Evolutionary conservation across 768 basidiomycete species (phyloP), one percentile per base, ranked within the genome.

Genomic region (Phlebiopsis gigantea): DNA sequence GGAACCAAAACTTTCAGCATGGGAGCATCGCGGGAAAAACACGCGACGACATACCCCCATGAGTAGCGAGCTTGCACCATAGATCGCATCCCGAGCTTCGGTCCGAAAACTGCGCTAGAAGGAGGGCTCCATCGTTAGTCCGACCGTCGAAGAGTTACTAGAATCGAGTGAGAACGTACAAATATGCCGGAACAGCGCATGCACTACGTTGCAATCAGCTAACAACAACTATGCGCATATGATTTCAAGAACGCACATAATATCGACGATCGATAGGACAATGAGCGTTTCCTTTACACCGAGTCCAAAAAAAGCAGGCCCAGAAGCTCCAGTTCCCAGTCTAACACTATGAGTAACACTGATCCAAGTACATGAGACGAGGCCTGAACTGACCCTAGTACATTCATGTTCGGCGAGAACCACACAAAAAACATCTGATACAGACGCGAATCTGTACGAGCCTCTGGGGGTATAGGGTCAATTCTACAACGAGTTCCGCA

Each of bases 341-440:
- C 78, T 79, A 44, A 49, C 15, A 24, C 21, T 12, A 43, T n/a
- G 15, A 66, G 75, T 25, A 26, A 85, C 70, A 75, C 77, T 17
- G 85, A 71, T 25, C 87, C 78, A 62, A 87, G 86, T 67, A 85
- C 77, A 64, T 85, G 86, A 53, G 80, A 77, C 7, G 86, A 82
- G 63, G n/a, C n/a, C n/a, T 46, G 19, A n/a, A 66, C 76, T 25
- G 26, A 85, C 70, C 76, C 77, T 17, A 85, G 71, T 25, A 87
- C 78, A 62, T 87, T 87, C 68, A 85, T 77, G 64, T 85, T 87
- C 53, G 80, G 77, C 7, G 86, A 82, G 63, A 87, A 84, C 87
- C 86, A 88, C 4, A 87, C 74, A 63, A 84, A 84, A 72, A 87
- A 87, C 62, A 86, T 69, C 58, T 87, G 84, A 62, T 79, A 80